These are phyloP conservation scores for Neofusicoccum ribis DNA, from an alignment of 2,329 filamentous ascomycete species.

Conservation along the genomic window DNA sequence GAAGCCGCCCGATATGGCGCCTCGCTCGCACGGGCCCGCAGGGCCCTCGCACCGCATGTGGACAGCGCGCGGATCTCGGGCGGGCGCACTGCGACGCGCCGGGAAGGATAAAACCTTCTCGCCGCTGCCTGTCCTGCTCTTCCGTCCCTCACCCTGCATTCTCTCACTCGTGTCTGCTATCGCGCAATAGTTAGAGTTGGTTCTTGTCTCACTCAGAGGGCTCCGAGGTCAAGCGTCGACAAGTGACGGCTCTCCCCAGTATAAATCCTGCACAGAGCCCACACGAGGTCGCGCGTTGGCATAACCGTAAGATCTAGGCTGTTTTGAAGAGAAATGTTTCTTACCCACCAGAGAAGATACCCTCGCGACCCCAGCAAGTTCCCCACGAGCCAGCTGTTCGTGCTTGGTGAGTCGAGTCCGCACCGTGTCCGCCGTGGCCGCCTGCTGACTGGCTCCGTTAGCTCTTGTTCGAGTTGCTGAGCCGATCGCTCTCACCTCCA, in stretches of 20 bases:
- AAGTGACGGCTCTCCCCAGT: background rate
- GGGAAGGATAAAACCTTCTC: background rate
- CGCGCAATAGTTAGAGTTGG: conserved; percentile 4
- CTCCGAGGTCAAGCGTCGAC: conserved; percentile 2
- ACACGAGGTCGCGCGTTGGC: conserved; percentile 24
- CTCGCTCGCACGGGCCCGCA: background rate
- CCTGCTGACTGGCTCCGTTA: conserved; percentile 37
- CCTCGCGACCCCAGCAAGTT: conserved; percentile 71
- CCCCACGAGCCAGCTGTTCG: conserved; percentile 76
- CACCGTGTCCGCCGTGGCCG: background rate
- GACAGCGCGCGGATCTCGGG: background rate
- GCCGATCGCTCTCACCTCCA: conserved; percentile 89
- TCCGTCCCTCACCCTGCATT: background rate
- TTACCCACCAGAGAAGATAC: conserved; percentile 58
- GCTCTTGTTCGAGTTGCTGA: conserved; percentile 91
- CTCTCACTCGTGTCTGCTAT: background rate
- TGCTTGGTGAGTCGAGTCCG: conserved; percentile 66
- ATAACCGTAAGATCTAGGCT: conserved; percentile 54
- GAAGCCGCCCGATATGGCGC: background rate
- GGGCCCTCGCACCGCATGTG: background rate
- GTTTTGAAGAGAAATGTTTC: conserved; percentile 55
- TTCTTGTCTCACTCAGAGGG: background rate
- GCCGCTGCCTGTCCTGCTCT: background rate
- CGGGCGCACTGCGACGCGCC: background rate
- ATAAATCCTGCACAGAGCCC: background rate